A percentile compares a stretch with the other conserved stretches of the same genome.
Conservation (phyloP, 306 rosid genomes). For the Alnus rubra region DNA sequence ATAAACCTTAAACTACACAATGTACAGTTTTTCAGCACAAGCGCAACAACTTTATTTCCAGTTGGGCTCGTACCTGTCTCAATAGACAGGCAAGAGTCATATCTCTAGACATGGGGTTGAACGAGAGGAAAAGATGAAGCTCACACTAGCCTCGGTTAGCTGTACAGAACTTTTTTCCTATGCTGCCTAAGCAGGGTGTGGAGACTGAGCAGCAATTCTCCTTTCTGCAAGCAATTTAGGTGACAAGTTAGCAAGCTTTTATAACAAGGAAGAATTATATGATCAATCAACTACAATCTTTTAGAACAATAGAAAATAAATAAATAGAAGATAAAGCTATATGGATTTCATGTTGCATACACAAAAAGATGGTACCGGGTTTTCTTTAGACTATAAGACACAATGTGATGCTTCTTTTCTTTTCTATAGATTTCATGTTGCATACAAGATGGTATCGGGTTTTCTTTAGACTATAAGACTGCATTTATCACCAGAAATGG, state of each 20-base stretch:
- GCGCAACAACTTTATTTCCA: constrained; percentile 64
- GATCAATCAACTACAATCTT: not conserved
- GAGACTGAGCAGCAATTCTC: constrained; percentile 93
- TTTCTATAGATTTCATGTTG: too few species aligned
- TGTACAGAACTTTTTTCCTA: constrained; percentile 74
- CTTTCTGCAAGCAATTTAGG: constrained; percentile 63
- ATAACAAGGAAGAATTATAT: not conserved
- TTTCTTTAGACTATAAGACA: too few species aligned
- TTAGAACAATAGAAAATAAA: not conserved
- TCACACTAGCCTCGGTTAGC: constrained; percentile 90
- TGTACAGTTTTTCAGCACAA: constrained; percentile 86
- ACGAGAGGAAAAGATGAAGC: constrained; percentile 42
- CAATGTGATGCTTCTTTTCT: too few species aligned
- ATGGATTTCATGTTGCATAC: not conserved
- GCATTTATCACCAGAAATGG: too few species aligned
- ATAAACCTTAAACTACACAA: constrained; percentile 80
- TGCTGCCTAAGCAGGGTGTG: constrained; percentile 65
- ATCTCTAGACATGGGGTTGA: constrained; percentile 43
- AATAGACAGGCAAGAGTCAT: constrained; percentile 40
- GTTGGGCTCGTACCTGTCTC: constrained; percentile 42
- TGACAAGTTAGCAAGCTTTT: constrained; percentile 8
- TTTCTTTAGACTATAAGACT: too few species aligned
- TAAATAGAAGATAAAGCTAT: not conserved
- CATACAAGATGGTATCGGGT: too few species aligned
- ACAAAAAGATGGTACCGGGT: not conserved